Evolutionary conservation across 1,139 yeast species (phyloP).

Genomic region (Pichia sp.): DNA sequence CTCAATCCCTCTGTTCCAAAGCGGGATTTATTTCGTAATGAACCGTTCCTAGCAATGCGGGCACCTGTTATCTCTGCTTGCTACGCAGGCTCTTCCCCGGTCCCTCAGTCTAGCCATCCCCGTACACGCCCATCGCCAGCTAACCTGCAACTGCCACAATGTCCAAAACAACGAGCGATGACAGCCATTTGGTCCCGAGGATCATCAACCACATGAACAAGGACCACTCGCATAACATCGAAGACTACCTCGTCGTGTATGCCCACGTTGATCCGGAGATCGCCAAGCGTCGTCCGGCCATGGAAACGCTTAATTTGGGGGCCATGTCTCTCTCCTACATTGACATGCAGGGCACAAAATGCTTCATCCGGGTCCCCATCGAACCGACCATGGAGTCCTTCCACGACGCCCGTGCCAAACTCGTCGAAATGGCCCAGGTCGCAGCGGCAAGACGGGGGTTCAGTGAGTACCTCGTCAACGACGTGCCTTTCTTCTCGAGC

Average conservation of each 20-base stretch:
- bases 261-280: constrained; percentile 36
- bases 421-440: constrained; percentile 64
- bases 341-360: constrained; percentile 12
- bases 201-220: constrained; percentile 61
- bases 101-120: no score
- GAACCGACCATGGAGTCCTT: constrained; percentile 47
- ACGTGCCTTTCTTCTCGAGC: constrained; percentile 23
- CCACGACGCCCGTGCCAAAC: constrained; percentile 52
- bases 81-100: no score
- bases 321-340: constrained; percentile 32
- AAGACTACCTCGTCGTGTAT: constrained; percentile 65
- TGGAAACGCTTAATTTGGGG: constrained; percentile 45
- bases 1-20: no score
- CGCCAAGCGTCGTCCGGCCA: constrained; percentile 29
- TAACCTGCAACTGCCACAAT: neutral
- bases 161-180: neutral
- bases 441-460: constrained; percentile 66
- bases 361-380: constrained; percentile 35
- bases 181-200: neutral
- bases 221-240: constrained; percentile 63
- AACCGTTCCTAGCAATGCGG: no score
- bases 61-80: no score
- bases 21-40: no score
- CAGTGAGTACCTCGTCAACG: constrained; percentile 44
- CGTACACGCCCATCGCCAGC: no score